A percentile compares a stretch with the other conserved stretches of the same genome.
Conservation (phyloP, 371 early-diverging fungal species). For the Chytridium lagenaria region DNA sequence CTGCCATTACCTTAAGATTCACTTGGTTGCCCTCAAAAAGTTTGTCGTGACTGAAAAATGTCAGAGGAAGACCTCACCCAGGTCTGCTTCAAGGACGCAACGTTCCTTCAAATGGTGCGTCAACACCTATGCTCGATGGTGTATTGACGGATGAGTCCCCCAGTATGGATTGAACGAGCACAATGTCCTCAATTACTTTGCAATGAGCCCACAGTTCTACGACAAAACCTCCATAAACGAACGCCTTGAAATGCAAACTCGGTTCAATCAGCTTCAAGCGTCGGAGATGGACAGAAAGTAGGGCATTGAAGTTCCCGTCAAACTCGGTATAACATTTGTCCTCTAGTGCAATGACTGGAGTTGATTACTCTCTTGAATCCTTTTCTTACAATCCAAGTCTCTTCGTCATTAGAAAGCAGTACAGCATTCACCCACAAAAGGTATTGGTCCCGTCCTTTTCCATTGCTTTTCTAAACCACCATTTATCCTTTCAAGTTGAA, state of each 20-base stretch:
- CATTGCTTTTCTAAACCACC: background rate
- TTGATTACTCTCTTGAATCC: constrained; percentile 82
- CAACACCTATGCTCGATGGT: background rate
- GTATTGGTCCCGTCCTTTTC: constrained; percentile 37
- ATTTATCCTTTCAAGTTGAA: constrained; percentile 35
- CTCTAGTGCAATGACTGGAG: constrained; percentile 85
- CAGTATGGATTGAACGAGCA: constrained; percentile 65
- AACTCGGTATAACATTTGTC: no score
- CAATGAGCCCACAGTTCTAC: constrained; percentile 91
- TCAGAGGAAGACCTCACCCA: constrained; percentile 47
- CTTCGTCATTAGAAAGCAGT: constrained; percentile 85
- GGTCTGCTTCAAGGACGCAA: constrained; percentile 54
- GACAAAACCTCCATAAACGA: constrained; percentile 96
- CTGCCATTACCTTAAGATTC: no score
- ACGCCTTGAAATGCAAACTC: constrained; percentile 95
- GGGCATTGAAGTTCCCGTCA: background rate
- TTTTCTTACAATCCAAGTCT: constrained; percentile 73
- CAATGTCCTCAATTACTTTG: constrained; percentile 95
- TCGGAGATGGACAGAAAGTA: constrained; percentile 68
- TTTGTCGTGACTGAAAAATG: no score
- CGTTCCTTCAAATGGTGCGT: constrained; percentile 44
- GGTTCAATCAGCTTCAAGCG: constrained; percentile 84
- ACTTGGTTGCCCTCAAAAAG: no score
- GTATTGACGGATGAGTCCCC: no score
- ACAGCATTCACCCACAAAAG: constrained; percentile 70